Conservation (phyloP, 345 rosid species). For the Triadica sebifera region DNA sequence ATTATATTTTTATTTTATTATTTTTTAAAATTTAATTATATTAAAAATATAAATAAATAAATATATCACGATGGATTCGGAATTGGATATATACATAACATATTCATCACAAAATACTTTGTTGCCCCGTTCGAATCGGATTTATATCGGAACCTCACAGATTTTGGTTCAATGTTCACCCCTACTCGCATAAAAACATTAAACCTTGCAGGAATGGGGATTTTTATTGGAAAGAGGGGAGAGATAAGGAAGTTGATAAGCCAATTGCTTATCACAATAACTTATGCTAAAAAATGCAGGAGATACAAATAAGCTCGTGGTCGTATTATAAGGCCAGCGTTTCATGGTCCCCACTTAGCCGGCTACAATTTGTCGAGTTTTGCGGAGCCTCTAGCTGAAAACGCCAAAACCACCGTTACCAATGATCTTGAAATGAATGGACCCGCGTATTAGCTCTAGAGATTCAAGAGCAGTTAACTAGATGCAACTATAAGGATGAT, state of each 20-base stretch:
- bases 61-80: too few relatives aligned
- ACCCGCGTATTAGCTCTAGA: too few relatives aligned
- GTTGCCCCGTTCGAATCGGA: too few relatives aligned
- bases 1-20: too few relatives aligned
- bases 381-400: constrained; percentile 70
- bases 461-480: not conserved
- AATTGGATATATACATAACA: too few relatives aligned
- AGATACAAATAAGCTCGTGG: fast-evolving
- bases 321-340: constrained; percentile 28
- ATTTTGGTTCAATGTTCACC: too few relatives aligned
- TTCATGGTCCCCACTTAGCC: constrained; percentile 48
- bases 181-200: constrained; percentile 26
- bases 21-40: too few relatives aligned
- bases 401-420: constrained; percentile 22
- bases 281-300: not conserved
- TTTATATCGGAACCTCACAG: too few relatives aligned
- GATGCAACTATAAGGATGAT: too few relatives aligned
- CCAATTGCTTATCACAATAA: fast-evolving
- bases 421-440: not conserved
- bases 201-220: constrained; percentile 46
- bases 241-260: constrained; percentile 48
- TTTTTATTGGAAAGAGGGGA: constrained; percentile 47
- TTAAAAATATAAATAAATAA: too few relatives aligned
- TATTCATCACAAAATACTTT: too few relatives aligned
- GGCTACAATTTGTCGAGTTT: constrained; percentile 58